Percentiles rank a stretch among this genome's conserved stretches.
phyloP scores from a whole-genome alignment of 2,329 filamentous ascomycete genomes.

The Xylaria sp. region DNA sequence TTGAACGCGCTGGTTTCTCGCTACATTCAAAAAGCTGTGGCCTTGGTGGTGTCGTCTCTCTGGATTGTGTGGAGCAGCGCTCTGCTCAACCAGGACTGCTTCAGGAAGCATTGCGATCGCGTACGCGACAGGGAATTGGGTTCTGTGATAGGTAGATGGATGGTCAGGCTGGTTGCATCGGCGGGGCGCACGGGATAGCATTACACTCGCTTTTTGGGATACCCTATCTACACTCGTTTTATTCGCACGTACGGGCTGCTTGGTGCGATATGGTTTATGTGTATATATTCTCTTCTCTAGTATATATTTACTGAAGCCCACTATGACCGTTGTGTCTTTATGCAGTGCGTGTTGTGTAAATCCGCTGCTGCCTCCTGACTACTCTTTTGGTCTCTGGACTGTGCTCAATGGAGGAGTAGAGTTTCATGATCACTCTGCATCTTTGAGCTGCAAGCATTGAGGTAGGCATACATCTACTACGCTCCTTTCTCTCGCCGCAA shows the following conservation, averaged over 20 bases:
- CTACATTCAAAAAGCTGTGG: neutral
- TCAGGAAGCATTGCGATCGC: neutral
- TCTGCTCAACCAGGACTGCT: conserved; percentile 21
- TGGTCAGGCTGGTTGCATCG: conserved; percentile 14
- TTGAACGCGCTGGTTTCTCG: neutral
- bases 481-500: no score
- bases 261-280: conserved; percentile 13
- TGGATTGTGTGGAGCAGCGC: conserved; percentile 12
- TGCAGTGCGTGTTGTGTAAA: neutral
- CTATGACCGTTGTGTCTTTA: neutral
- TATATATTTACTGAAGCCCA: conserved; percentile 6
- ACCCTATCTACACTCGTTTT: conserved; percentile 20
- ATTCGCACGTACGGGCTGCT: conserved; percentile 3
- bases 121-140: conserved; percentile 12
- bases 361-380: neutral
- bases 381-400: no score
- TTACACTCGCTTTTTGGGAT: conserved; percentile 29
- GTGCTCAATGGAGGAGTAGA: no score
- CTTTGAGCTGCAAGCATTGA: no score
- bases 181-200: conserved; percentile 22
- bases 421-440: no score
- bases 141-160: neutral
- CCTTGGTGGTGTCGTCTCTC: conserved; percentile 30
- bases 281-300: conserved; percentile 32
- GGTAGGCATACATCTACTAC: no score